These are phyloP conservation scores for Haplosporangium sp. DNA, from an alignment of 371 early-diverging fungal genomes.

Conservation along the genomic window DNA sequence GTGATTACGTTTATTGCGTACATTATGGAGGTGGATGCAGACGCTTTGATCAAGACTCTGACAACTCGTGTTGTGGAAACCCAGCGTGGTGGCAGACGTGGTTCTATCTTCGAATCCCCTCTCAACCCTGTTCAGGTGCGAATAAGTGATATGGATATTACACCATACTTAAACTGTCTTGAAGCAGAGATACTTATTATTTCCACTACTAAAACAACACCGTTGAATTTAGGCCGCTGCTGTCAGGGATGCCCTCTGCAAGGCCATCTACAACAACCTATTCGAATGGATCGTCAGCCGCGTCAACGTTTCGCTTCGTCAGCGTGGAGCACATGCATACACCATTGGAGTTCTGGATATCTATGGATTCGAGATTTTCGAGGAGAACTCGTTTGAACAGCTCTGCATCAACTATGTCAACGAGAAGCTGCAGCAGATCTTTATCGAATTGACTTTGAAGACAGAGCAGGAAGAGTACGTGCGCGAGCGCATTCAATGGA, in stretches of 20 bases:
- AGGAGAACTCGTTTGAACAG: slow-evolving; percentile 99
- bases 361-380: slow-evolving; percentile 96
- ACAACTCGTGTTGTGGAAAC: slow-evolving; percentile 83
- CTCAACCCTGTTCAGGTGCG: slow-evolving; percentile 77
- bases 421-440: slow-evolving; percentile 99
- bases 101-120: slow-evolving; percentile 83
- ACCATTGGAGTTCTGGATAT: slow-evolving; percentile 97
- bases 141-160: background rate
- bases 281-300: slow-evolving; percentile 94
- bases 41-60: slow-evolving; percentile 72
- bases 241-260: slow-evolving; percentile 89
- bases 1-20: slow-evolving; percentile 83
- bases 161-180: background rate
- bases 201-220: background rate
- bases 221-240: slow-evolving; percentile 67
- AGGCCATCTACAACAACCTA: slow-evolving; percentile 83
- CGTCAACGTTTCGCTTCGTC: slow-evolving; percentile 81
- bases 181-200: background rate
- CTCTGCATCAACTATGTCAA: slow-evolving; percentile 99
- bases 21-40: slow-evolving; percentile 77
- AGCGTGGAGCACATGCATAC: slow-evolving; percentile 71
- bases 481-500: slow-evolving; percentile 98
- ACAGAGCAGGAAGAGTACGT: slow-evolving; percentile 98
- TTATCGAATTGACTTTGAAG: slow-evolving; percentile 98
- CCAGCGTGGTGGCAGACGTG: slow-evolving; percentile 83